These are phyloP conservation scores for Lachnellula subtilissima DNA, from an alignment of 2,329 filamentous ascomycete species.

Conservation along the genomic window DNA sequence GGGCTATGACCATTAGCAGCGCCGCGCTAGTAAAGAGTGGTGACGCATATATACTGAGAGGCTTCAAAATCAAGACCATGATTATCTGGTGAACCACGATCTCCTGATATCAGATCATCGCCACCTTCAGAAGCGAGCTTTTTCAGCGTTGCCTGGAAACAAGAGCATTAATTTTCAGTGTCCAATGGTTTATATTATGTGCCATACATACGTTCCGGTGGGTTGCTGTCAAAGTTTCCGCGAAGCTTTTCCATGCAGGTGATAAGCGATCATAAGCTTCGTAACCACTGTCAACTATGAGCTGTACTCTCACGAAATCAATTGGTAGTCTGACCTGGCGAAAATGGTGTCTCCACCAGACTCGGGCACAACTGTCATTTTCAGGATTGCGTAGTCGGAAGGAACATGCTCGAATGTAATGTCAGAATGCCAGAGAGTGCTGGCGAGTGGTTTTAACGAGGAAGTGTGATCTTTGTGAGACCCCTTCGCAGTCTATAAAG, in stretches of 20 bases:
- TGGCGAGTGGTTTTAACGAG: not conserved
- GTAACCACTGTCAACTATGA: constrained; percentile 28
- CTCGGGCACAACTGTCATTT: not conserved
- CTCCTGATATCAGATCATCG: no score
- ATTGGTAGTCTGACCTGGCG: no score
- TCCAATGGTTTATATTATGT: no score
- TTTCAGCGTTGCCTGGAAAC: no score
- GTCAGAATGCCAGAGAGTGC: not conserved
- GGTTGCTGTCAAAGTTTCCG: constrained; percentile 45
- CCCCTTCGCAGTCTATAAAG: not conserved
- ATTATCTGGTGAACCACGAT: no score
- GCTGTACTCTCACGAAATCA: no score
- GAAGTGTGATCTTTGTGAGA: not conserved
- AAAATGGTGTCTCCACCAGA: not conserved
- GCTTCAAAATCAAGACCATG: not conserved
- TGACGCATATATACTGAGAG: no score
- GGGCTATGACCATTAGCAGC: no score
- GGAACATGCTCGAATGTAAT: not conserved
- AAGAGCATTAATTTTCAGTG: no score
- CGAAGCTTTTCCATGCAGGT: constrained; percentile 40
- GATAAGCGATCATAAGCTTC: constrained; percentile 52
- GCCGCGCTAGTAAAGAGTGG: no score
- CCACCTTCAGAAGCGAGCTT: no score
- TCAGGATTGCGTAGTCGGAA: not conserved
- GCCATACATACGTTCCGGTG: constrained; percentile 18